These are phyloP conservation scores for Hypoxylon crocopeplum DNA, from an alignment of 495 filamentous ascomycete genomes.

Conservation along the genomic window DNA sequence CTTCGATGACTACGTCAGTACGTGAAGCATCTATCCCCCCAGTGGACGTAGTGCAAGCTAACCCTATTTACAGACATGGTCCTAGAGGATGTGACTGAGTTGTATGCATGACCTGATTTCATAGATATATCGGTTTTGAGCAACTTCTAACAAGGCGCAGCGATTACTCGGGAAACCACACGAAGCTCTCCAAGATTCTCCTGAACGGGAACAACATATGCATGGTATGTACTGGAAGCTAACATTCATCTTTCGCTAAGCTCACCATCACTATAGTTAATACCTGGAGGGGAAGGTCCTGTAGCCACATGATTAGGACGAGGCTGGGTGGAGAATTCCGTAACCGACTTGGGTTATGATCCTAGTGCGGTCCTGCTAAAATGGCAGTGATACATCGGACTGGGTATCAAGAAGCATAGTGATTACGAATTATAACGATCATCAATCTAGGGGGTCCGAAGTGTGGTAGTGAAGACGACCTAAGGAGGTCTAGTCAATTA, in stretches of 20 bases:
- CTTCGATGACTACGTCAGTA: conserved; percentile 99
- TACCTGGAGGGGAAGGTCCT: conserved; percentile 86
- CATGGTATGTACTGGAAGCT: conserved; percentile 71
- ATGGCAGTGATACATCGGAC: background rate
- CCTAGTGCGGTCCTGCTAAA: background rate
- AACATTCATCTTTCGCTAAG: background rate
- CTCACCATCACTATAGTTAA: conserved; percentile 63
- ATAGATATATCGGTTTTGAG: too few species aligned
- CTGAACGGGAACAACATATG: conserved; percentile 99
- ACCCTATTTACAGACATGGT: conserved; percentile 80
- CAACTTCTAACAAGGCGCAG: conserved; percentile 52
- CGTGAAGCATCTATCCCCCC: conserved; percentile 50
- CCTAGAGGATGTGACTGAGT: conserved; percentile 94
- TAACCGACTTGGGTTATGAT: background rate
- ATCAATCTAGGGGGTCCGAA: background rate
- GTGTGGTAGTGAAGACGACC: conserved; percentile 5
- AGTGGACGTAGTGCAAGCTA: conserved; percentile 1
- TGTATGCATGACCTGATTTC: conserved; percentile 71
- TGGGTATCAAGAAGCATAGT: background rate
- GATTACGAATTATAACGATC: background rate
- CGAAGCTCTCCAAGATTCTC: conserved; percentile 89
- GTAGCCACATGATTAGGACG: conserved; percentile 33
- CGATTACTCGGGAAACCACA: conserved; percentile 85
- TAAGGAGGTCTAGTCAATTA: conserved; percentile 2
- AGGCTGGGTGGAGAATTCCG: background rate